Evolutionary conservation across 2,329 filamentous ascomycete species (phyloP).

Genomic region (Pyricularia sp.): DNA sequence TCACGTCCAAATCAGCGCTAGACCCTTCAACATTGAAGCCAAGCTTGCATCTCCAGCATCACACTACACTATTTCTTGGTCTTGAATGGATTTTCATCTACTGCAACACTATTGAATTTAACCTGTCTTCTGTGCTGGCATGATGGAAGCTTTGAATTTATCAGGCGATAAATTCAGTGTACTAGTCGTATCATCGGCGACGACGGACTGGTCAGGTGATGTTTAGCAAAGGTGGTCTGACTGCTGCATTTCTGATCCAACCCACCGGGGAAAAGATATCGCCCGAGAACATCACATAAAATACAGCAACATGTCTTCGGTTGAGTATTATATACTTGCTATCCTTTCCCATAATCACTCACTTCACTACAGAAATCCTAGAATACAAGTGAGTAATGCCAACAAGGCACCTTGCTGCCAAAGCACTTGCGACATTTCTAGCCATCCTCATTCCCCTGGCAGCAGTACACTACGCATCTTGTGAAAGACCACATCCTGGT

Average conservation of each 20-base stretch:
- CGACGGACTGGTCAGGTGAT: background rate
- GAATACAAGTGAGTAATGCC: background rate
- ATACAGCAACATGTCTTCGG: background rate
- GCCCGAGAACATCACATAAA: background rate
- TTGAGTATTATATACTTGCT: background rate
- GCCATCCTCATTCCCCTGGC: background rate
- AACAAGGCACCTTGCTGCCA: background rate
- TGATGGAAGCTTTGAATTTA: background rate
- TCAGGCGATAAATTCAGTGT: background rate
- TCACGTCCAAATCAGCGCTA: too few relatives aligned
- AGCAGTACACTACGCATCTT: background rate
- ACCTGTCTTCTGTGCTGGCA: background rate
- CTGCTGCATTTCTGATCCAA: background rate
- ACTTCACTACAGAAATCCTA: background rate
- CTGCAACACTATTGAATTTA: too few relatives aligned
- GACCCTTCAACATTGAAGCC: too few relatives aligned
- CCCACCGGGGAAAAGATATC: background rate
- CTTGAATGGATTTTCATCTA: too few relatives aligned
- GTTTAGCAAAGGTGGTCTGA: background rate
- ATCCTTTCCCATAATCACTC: background rate
- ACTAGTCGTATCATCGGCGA: background rate
- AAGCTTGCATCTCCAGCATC: too few relatives aligned
- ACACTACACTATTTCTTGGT: too few relatives aligned
- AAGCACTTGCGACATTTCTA: background rate
- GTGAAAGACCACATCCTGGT: background rate